Percentiles rank a stretch among this genome's conserved stretches.
Conservation (phyloP, 2,329 filamentous ascomycete genomes). For the Pseudogymnoascus sp. region DNA sequence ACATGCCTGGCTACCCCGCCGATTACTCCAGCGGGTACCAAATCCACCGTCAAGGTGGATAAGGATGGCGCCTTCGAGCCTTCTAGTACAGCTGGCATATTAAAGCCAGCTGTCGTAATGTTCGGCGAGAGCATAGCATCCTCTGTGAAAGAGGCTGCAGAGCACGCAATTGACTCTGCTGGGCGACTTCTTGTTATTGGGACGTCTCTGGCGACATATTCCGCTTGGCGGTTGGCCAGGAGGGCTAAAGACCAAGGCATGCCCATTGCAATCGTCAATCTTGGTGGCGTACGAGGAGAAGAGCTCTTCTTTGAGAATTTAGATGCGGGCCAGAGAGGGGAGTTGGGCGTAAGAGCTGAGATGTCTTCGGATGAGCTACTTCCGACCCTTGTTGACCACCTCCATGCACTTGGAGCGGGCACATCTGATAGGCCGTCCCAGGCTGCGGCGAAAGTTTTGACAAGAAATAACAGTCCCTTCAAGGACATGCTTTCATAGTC, state of each 20-base stretch:
- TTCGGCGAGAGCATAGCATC: slow-evolving; percentile 81
- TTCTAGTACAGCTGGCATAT: slow-evolving; percentile 60
- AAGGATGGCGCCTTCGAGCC: slow-evolving; percentile 68
- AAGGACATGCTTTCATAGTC: slow-evolving; percentile 51
- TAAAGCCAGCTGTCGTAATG: slow-evolving; percentile 94
- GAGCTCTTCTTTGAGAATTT: slow-evolving; percentile 58
- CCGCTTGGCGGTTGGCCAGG: slow-evolving; percentile 83
- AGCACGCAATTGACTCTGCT: slow-evolving; percentile 69
- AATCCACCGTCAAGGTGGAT: slow-evolving; percentile 59
- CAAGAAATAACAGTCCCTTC: slow-evolving; percentile 33
- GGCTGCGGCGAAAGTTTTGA: slow-evolving; percentile 21
- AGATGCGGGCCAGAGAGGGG: slow-evolving; percentile 41
- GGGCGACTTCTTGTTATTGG: slow-evolving; percentile 71
- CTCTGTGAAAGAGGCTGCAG: slow-evolving; percentile 64
- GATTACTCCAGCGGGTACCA: slow-evolving; percentile 42
- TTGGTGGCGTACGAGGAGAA: slow-evolving; percentile 76
- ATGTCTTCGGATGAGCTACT: slow-evolving; percentile 49
- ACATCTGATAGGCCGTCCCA: slow-evolving; percentile 13
- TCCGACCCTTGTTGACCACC: slow-evolving; percentile 45
- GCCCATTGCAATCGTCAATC: slow-evolving; percentile 79
- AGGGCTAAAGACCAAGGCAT: slow-evolving; percentile 72
- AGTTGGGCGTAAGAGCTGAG: slow-evolving; percentile 47
- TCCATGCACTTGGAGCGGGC: slow-evolving; percentile 30
- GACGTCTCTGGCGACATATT: slow-evolving; percentile 89
- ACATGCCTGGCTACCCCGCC: slow-evolving; percentile 62